These are phyloP conservation scores for Streptanthus diversifolius DNA, from an alignment of 345 rosid species.

Conservation along the genomic window DNA sequence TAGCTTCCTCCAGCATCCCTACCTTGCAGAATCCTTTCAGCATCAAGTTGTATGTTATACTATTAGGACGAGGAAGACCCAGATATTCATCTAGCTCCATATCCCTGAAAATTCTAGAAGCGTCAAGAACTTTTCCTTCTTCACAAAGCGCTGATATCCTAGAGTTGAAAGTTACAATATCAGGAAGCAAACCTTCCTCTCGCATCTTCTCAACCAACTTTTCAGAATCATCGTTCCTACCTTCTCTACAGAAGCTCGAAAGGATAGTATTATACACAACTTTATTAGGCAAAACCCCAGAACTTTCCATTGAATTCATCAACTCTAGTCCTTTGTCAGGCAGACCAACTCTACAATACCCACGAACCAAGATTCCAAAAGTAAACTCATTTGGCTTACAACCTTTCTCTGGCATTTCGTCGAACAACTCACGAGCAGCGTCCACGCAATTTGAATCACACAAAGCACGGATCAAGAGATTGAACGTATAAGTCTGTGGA, in stretches of 20 bases:
- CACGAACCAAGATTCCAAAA: slow-evolving; percentile 79
- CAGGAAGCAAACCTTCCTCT: slow-evolving; percentile 63
- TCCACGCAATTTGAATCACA: slow-evolving; percentile 65
- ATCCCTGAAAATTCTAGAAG: slow-evolving; percentile 88
- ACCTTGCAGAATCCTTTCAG: slow-evolving; percentile 71
- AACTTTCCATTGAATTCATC: slow-evolving; percentile 49
- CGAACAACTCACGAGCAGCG: slow-evolving; percentile 72
- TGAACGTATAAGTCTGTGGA: slow-evolving; percentile 78
- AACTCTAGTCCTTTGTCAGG: slow-evolving; percentile 54
- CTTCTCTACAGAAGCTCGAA: slow-evolving; percentile 76
- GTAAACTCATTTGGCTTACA: slow-evolving; percentile 79
- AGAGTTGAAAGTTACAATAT: slow-evolving; percentile 81
- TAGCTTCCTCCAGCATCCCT: slow-evolving; percentile 85
- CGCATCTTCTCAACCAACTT: slow-evolving; percentile 79
- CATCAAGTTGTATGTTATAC: slow-evolving; percentile 73
- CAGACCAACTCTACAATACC: slow-evolving; percentile 71
- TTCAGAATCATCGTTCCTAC: slow-evolving; percentile 74
- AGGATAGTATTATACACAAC: slow-evolving; percentile 80
- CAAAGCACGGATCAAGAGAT: slow-evolving; percentile 58
- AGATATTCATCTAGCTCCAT: slow-evolving; percentile 71
- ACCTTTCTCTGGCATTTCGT: slow-evolving; percentile 77
- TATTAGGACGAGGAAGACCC: slow-evolving; percentile 84
- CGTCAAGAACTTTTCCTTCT: slow-evolving; percentile 70
- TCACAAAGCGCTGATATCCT: slow-evolving; percentile 83
- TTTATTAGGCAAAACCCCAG: slow-evolving; percentile 52